Base-by-base conservation (phyloP, 2,329 filamentous ascomycete genomes). In the Fulvia fulva region DNA sequence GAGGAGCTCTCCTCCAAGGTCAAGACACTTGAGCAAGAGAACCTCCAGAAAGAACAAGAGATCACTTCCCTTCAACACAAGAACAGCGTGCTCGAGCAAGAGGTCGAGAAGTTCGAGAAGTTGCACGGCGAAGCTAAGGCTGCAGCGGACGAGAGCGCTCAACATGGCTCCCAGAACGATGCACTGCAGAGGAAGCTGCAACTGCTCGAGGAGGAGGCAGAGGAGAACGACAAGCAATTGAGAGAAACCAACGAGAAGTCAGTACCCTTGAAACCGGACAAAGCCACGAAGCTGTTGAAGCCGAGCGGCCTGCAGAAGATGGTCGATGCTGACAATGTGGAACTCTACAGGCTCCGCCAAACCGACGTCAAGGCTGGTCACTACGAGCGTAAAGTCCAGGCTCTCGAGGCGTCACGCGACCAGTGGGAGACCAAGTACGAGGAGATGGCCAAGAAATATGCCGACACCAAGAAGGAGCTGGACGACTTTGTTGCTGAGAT, bases 171-270 rank as follows among this genome's bases (percentile, higher is more conserved):
- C 74, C 90, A 96, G 79, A 94, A 93, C 78, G 94, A 99, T 81
- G 85, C 88, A 70, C 83, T 99, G 68, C 88, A 91, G 81, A 86
- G 94, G 79, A 90, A 91, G 81, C 83, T 97, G 74, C 91, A 97
- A 81, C 83, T 99, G 68, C 87, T 99, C 69, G 94, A 99, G 82
- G 93, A 97, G 80, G 94, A 99, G 82, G 91, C 91, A 69, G 94
- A 99, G 81, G 86, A 93, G 76, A 91, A 91, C 68, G 94, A 97
- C 79, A 94, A 92, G 87, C 95, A 90, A 66, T 83, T 97, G 74
- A 89, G 93, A 75, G 94, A 97, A 81, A 89, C 91, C 73, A 97
- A 96, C 79, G 94, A 99, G 81, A 97, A 97, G 94, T 99, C 87
- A 73, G 90, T 81, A 51, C 30, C 53, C 52, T 49, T 60, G 49